Conservation (phyloP, 371 early-diverging fungal genomes). For the Fennellomyces sp. region DNA sequence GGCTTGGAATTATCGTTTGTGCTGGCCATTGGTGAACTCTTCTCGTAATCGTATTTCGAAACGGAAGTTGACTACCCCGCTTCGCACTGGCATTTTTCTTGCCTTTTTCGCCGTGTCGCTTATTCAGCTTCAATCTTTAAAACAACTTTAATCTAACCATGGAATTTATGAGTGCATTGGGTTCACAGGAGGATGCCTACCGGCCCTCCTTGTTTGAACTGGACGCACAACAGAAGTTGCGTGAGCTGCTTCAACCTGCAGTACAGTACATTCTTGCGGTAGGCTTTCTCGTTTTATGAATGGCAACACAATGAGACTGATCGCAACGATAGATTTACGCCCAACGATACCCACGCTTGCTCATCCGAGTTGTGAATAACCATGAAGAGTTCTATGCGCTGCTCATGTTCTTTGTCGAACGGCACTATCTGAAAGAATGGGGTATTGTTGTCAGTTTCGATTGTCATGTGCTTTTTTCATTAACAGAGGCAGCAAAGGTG, state of each 20-base stretch:
- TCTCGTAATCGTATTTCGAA: constrained; percentile 1
- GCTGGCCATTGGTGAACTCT: neutral
- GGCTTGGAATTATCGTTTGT: neutral
- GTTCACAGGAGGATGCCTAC: constrained; percentile 70
- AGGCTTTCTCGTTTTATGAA: constrained; percentile 22
- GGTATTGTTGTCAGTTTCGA: too few species aligned
- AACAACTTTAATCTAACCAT: constrained; percentile 37
- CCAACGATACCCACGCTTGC: constrained; percentile 85
- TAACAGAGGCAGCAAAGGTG: too few species aligned
- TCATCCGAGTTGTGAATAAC: constrained; percentile 76
- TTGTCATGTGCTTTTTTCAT: too few species aligned
- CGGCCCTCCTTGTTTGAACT: constrained; percentile 91
- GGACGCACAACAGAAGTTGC: constrained; percentile 82
- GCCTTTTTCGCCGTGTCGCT: neutral
- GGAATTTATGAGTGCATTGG: constrained; percentile 88
- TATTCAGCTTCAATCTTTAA: neutral
- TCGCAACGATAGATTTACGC: constrained; percentile 71
- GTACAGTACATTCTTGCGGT: constrained; percentile 84
- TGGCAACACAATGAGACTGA: neutral
- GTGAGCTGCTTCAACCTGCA: constrained; percentile 85
- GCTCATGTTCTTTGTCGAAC: constrained; percentile 78
- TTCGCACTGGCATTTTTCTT: neutral
- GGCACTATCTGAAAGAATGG: constrained; percentile 81
- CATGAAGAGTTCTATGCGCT: constrained; percentile 82
- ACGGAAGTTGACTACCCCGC: neutral